Evolutionary conservation across 192 early-diverging fungal genomes (phyloP).

Genomic region (Backusella morwellensis): DNA sequence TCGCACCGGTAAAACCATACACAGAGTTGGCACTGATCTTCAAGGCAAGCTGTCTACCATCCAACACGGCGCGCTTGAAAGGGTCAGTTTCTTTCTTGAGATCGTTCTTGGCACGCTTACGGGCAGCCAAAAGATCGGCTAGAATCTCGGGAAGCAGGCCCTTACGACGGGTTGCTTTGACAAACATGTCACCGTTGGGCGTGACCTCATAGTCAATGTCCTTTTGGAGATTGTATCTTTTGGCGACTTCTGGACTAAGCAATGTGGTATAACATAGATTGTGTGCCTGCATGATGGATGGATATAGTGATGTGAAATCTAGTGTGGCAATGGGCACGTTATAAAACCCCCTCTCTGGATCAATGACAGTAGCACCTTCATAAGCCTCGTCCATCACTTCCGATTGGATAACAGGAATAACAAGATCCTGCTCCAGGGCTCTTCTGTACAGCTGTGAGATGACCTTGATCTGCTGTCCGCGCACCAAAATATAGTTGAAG

Average conservation of each 20-base stretch:
- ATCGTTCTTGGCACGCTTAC: slow-evolving; percentile 91
- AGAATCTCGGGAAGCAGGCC: slow-evolving; percentile 90
- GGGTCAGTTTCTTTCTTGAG: slow-evolving; percentile 97
- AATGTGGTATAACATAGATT: slow-evolving; percentile 97
- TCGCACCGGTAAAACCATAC: slow-evolving; percentile 96
- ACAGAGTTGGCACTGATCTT: slow-evolving; percentile 95
- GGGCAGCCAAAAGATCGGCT: slow-evolving; percentile 83
- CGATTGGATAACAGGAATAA: slow-evolving; percentile 85
- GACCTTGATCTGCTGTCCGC: slow-evolving; percentile 99
- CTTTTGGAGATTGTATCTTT: slow-evolving; percentile 61
- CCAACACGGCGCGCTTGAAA: slow-evolving; percentile 90
- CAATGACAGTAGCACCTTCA: slow-evolving; percentile 96
- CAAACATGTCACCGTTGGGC: slow-evolving; percentile 91
- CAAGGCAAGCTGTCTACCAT: slow-evolving; percentile 94
- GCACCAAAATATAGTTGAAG: slow-evolving; percentile 88
- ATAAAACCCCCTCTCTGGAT: slow-evolving; percentile 92
- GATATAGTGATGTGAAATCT: slow-evolving; percentile 98
- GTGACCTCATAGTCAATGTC: slow-evolving; percentile 87
- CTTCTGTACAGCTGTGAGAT: slow-evolving; percentile 94
- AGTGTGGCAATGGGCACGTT: slow-evolving; percentile 95
- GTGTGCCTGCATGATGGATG: slow-evolving; percentile 99
- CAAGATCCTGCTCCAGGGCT: slow-evolving; percentile 72
- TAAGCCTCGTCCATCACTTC: slow-evolving; percentile 86
- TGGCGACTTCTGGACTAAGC: slow-evolving; percentile 54
- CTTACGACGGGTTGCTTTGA: slow-evolving; percentile 66